phyloP scores from a whole-genome alignment of 2,329 filamentous ascomycete genomes.

The Aureobasidium uvarum region DNA sequence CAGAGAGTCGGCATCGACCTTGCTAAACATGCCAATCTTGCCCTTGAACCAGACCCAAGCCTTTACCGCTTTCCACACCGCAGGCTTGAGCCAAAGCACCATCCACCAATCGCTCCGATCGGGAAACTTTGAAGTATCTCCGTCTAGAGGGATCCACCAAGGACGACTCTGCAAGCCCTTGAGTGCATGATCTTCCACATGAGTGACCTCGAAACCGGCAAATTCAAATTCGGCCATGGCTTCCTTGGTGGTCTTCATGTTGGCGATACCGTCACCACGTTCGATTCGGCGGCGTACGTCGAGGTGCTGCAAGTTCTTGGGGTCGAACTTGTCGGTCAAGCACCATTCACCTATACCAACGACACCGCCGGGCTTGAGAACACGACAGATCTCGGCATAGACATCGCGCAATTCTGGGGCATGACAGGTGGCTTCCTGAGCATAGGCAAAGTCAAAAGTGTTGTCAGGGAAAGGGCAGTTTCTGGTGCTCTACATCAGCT shows the following conservation, averaged over 20 bases:
- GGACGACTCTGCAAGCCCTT: slow-evolving; percentile 74
- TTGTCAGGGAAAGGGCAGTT: slow-evolving; percentile 95
- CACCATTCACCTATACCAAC: slow-evolving; percentile 99
- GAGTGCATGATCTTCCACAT: slow-evolving; percentile 82
- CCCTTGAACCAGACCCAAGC: slow-evolving; percentile 74
- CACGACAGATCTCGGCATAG: slow-evolving; percentile 90
- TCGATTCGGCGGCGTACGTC: slow-evolving; percentile 95
- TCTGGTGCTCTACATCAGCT: slow-evolving; percentile 47
- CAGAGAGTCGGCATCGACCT: slow-evolving; percentile 72
- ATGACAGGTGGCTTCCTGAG: slow-evolving; percentile 95
- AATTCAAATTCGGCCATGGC: slow-evolving; percentile 77
- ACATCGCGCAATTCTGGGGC: slow-evolving; percentile 86
- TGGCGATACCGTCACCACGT: slow-evolving; percentile 92
- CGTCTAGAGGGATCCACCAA: slow-evolving; percentile 89
- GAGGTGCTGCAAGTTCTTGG: slow-evolving; percentile 79
- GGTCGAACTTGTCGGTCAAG: slow-evolving; percentile 95
- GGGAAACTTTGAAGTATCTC: slow-evolving; percentile 76
- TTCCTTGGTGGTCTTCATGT: slow-evolving; percentile 88
- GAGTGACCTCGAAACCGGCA: slow-evolving; percentile 79
- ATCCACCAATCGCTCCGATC: slow-evolving; percentile 71
- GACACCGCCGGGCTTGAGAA: slow-evolving; percentile 92
- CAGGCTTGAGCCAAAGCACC: slow-evolving; percentile 76
- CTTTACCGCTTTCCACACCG: slow-evolving; percentile 72
- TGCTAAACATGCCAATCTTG: slow-evolving; percentile 52
- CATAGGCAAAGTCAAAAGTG: slow-evolving; percentile 91